Conservation (phyloP, 2,329 filamentous ascomycete genomes). For the Fusarium compactum region DNA sequence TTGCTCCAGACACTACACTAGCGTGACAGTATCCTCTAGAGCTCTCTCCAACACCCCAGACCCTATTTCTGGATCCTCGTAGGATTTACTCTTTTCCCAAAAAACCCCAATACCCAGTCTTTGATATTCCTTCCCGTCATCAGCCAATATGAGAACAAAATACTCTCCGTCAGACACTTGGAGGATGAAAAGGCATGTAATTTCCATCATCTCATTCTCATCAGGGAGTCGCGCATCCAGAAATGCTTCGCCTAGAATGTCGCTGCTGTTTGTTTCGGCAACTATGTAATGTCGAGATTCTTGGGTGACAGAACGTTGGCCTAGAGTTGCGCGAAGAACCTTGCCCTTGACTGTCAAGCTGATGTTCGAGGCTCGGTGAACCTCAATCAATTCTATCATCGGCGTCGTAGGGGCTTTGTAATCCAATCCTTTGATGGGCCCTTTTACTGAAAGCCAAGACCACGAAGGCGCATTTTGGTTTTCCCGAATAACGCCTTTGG, state of each 20-base stretch:
- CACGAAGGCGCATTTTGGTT: neutral
- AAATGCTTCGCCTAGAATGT: slow-evolving; percentile 5
- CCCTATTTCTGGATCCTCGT: neutral
- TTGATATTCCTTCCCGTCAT: fast-evolving
- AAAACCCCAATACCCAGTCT: slow-evolving; percentile 2
- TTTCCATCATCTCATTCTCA: fast-evolving
- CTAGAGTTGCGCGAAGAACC: neutral
- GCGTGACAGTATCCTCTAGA: fast-evolving
- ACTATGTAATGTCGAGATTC: slow-evolving; percentile 4
- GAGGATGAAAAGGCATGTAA: neutral
- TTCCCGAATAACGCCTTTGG: neutral
- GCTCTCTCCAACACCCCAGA: neutral
- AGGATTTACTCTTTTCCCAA: neutral
- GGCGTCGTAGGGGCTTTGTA: fast-evolving
- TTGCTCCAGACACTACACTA: neutral
- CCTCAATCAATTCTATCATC: neutral
- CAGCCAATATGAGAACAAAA: neutral
- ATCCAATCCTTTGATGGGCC: neutral
- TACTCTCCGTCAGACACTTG: neutral
- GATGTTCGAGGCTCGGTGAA: neutral
- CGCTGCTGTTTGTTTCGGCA: neutral
- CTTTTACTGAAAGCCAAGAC: slow-evolving; percentile 14
- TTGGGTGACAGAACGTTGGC: neutral
- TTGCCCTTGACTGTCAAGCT: neutral
- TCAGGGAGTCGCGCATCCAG: neutral